These are phyloP conservation scores for Helotiales sp. DNA, from an alignment of 2,329 filamentous ascomycete genomes.

Conservation along the genomic window DNA sequence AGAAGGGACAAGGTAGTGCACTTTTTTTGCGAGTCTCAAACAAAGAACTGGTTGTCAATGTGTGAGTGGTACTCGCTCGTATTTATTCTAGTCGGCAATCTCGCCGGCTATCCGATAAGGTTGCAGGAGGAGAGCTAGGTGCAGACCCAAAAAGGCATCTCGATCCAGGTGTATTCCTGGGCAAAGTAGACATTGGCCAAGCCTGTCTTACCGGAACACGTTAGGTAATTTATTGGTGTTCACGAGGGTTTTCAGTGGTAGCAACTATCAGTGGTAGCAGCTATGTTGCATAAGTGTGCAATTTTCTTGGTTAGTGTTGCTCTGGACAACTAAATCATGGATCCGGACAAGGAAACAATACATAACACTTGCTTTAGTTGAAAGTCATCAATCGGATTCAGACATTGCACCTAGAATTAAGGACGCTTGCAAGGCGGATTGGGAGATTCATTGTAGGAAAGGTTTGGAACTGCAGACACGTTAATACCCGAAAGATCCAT, in stretches of 20 bases:
- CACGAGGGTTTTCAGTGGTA: no score
- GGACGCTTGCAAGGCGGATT: no score
- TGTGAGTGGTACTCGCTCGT: not conserved
- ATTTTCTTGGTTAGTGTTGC: no score
- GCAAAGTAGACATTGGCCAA: not conserved
- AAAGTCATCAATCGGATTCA: not conserved
- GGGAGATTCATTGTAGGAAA: not conserved
- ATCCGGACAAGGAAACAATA: no score
- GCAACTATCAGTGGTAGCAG: no score
- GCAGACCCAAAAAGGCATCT: not conserved
- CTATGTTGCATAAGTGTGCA: no score
- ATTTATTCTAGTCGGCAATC: not conserved
- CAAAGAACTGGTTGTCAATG: not conserved
- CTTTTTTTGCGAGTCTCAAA: not conserved
- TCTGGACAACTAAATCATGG: no score
- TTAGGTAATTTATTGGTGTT: no score
- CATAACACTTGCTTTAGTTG: no score
- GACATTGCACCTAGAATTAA: not conserved
- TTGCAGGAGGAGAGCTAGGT: not conserved
- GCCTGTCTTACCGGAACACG: no score
- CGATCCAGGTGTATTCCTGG: not conserved
- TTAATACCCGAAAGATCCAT: no score
- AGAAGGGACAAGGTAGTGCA: no score
- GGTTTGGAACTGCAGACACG: not conserved
- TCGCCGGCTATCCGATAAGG: constrained; percentile 1